Percentiles rank a stretch among this genome's conserved stretches.
These are phyloP conservation scores for Paracoccidioides lutzii DNA, from an alignment of 2,329 filamentous ascomycete species.

Conservation along the genomic window DNA sequence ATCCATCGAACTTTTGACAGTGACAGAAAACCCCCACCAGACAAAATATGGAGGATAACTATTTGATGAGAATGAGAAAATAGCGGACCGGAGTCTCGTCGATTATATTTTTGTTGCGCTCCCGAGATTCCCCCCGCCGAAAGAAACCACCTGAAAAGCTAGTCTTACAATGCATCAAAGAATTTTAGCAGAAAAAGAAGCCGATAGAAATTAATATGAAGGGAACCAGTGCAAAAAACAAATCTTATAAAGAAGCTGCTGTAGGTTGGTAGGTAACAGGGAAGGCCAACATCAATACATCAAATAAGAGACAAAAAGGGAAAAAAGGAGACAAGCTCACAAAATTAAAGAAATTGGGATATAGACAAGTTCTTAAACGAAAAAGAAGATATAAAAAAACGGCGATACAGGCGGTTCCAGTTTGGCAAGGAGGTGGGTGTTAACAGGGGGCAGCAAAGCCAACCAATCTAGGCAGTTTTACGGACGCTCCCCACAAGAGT, in stretches of 20 bases:
- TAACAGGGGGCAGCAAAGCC: neutral
- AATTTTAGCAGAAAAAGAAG: neutral
- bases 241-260: constrained; percentile 10
- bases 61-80: neutral
- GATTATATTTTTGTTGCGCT: neutral
- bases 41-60: neutral
- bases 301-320: neutral
- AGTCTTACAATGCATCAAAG: neutral
- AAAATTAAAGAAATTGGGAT: neutral
- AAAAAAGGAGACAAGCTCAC: neutral
- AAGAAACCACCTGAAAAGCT: neutral
- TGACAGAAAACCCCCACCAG: neutral
- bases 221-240: neutral
- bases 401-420: neutral
- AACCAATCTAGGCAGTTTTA: neutral
- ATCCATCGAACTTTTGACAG: too few relatives aligned
- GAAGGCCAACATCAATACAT: neutral
- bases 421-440: neutral
- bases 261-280: neutral
- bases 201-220: neutral
- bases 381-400: neutral
- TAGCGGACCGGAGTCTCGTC: neutral
- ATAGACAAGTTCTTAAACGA: neutral
- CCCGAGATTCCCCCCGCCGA: neutral
- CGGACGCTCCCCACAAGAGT: neutral